These are phyloP conservation scores for Wickerhamiella domercqiae DNA, from an alignment of 805 yeast species.

Conservation along the genomic window DNA sequence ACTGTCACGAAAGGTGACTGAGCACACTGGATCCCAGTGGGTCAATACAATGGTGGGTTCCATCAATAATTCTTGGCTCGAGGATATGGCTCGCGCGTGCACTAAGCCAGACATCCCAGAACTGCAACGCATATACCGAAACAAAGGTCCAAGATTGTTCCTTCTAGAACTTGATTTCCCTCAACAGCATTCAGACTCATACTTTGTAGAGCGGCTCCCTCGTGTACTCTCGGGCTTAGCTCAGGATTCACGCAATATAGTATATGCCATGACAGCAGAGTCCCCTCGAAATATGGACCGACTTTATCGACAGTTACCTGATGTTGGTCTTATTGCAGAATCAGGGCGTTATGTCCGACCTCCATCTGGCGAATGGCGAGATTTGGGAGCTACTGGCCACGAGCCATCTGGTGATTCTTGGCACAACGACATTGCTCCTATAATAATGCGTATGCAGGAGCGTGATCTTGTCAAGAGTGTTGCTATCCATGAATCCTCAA, in stretches of 20 bases:
- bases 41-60: constrained; percentile 38
- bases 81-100: constrained; percentile 28
- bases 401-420: constrained; percentile 24
- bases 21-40: constrained; percentile 68
- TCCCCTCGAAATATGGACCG: constrained; percentile 51
- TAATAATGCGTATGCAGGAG: constrained; percentile 49
- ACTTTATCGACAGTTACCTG: constrained; percentile 48
- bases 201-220: constrained; percentile 21
- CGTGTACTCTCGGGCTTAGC: constrained; percentile 45
- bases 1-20: constrained; percentile 41
- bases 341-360: constrained; percentile 63
- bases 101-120: constrained; percentile 9
- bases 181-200: constrained; percentile 5
- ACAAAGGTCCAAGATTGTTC: constrained; percentile 7
- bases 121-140: constrained; percentile 8
- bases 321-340: constrained; percentile 76
- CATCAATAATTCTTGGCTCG: constrained; percentile 39
- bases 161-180: constrained; percentile 14
- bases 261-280: constrained; percentile 56
- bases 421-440: constrained; percentile 41
- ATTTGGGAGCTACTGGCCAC: constrained; percentile 29
- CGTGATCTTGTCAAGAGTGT: constrained; percentile 67
- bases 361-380: constrained; percentile 39
- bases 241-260: constrained; percentile 42
- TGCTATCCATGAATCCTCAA: constrained; percentile 58